Conservation (phyloP, 768 basidiomycete species). For the Leccinum broughii region DNA sequence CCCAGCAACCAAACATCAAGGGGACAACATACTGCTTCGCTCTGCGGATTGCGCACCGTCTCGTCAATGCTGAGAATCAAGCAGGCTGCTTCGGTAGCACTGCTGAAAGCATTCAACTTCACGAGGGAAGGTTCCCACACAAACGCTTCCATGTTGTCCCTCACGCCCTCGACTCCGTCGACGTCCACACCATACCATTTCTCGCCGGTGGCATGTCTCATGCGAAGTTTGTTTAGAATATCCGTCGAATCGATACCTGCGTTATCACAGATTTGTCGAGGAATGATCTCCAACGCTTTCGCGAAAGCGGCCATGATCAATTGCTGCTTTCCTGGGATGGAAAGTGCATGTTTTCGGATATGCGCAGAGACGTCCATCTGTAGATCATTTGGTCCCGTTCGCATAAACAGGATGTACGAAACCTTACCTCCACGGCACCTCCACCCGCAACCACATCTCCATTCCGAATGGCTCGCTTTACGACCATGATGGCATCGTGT, state of each 20-base stretch:
- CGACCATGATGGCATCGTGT: slow-evolving; percentile 99
- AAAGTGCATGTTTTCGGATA: slow-evolving; percentile 86
- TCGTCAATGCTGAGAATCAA: slow-evolving; percentile 96
- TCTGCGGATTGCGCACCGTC: slow-evolving; percentile 94
- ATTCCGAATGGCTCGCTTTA: slow-evolving; percentile 93
- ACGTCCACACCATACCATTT: slow-evolving; percentile 95
- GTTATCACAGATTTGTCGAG: slow-evolving; percentile 98
- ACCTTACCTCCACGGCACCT: slow-evolving; percentile 87
- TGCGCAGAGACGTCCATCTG: slow-evolving; percentile 98
- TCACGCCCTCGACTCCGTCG: slow-evolving; percentile 82
- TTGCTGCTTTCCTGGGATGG: slow-evolving; percentile 95
- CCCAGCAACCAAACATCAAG: slow-evolving; percentile 4
- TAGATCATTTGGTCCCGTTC: neutral
- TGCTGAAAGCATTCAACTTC: slow-evolving; percentile 93
- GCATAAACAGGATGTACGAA: neutral
- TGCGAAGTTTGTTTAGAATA: slow-evolving; percentile 94
- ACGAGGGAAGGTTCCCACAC: slow-evolving; percentile 98
- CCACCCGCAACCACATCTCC: slow-evolving; percentile 97
- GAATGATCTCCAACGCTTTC: slow-evolving; percentile 96
- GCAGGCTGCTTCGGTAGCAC: slow-evolving; percentile 95
- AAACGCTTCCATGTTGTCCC: slow-evolving; percentile 96
- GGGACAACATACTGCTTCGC: slow-evolving; percentile 70
- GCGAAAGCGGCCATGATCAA: slow-evolving; percentile 94
- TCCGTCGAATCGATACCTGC: slow-evolving; percentile 98
- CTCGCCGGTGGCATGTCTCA: slow-evolving; percentile 89